Evolutionary conservation across 2,329 filamentous ascomycete genomes (phyloP).

Genomic region (Fusarium subtropicale): DNA sequence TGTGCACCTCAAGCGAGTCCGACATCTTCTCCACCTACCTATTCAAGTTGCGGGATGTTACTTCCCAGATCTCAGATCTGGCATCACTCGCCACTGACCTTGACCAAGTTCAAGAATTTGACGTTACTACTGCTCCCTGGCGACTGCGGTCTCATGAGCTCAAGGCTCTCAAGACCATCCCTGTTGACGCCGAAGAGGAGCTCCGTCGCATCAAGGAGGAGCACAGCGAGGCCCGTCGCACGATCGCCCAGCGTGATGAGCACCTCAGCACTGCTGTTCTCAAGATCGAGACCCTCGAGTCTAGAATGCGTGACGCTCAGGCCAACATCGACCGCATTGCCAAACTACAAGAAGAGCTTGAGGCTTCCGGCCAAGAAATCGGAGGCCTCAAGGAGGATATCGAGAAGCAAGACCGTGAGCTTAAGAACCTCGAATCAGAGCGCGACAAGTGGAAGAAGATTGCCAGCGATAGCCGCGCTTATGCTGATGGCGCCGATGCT

Average conservation of each 20-base stretch:
- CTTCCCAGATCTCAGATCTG: slow-evolving; percentile 75
- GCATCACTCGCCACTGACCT: slow-evolving; percentile 76
- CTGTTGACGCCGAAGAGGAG: slow-evolving; percentile 87
- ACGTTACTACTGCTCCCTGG: slow-evolving; percentile 83
- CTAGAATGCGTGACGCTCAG: slow-evolving; percentile 84
- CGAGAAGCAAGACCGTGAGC: slow-evolving; percentile 74
- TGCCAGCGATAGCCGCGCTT: slow-evolving; percentile 70
- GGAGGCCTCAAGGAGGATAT: slow-evolving; percentile 70
- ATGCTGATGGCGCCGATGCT: slow-evolving; percentile 64
- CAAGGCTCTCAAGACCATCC: slow-evolving; percentile 81
- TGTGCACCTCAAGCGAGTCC: slow-evolving; percentile 68
- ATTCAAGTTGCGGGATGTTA: slow-evolving; percentile 73
- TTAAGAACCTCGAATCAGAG: slow-evolving; percentile 72
- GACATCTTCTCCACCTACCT: slow-evolving; percentile 78
- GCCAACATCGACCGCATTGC: slow-evolving; percentile 78
- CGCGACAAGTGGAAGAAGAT: slow-evolving; percentile 78
- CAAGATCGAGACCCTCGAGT: slow-evolving; percentile 92
- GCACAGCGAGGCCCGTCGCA: slow-evolving; percentile 79
- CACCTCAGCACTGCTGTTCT: slow-evolving; percentile 88
- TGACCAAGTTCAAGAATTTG: slow-evolving; percentile 81
- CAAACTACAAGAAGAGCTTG: slow-evolving; percentile 71
- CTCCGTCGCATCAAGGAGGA: slow-evolving; percentile 83
- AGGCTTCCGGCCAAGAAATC: slow-evolving; percentile 63
- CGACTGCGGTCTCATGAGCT: slow-evolving; percentile 82
- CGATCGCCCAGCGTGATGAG: slow-evolving; percentile 79